These are phyloP conservation scores for Cladosporium sp. DNA, from an alignment of 2,329 filamentous ascomycete genomes.

Conservation along the genomic window DNA sequence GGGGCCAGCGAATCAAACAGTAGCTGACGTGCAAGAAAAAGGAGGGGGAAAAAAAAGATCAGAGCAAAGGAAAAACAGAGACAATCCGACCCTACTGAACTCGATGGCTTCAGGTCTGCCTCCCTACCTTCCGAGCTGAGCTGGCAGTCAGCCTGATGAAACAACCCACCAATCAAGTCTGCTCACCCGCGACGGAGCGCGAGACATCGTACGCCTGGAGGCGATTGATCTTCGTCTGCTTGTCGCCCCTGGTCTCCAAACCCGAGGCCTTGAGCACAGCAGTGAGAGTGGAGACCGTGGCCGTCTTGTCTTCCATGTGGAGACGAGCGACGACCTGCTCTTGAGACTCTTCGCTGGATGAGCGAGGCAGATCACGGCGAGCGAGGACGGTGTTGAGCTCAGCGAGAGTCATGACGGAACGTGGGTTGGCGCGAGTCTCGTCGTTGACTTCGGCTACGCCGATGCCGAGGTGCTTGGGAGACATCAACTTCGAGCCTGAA, in stretches of 20 bases:
- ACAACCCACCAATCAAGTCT: not conserved
- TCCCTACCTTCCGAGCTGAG: too few species aligned
- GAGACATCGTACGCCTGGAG: slow-evolving; percentile 27
- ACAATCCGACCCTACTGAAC: too few species aligned
- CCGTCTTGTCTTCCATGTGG: slow-evolving; percentile 16
- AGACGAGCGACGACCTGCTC: slow-evolving; percentile 28
- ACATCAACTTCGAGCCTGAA: slow-evolving; percentile 7
- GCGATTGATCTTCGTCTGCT: slow-evolving; percentile 21
- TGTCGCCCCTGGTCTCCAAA: slow-evolving; percentile 21
- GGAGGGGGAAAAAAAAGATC: too few species aligned
- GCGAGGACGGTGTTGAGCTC: slow-evolving; percentile 26
- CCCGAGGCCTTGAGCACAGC: slow-evolving; percentile 16
- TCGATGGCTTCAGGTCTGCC: too few species aligned
- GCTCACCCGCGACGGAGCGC: slow-evolving; percentile 5
- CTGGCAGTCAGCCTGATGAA: too few species aligned
- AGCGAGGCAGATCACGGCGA: slow-evolving; percentile 21
- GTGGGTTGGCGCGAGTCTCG: slow-evolving; percentile 18
- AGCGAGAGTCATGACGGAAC: slow-evolving; percentile 22
- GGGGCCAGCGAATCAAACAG: too few species aligned
- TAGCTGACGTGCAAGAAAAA: too few species aligned
- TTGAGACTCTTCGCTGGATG: slow-evolving; percentile 21
- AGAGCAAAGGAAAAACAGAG: too few species aligned
- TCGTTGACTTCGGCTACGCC: not conserved
- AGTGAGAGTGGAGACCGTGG: slow-evolving; percentile 17
- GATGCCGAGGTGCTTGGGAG: slow-evolving; percentile 5